Percentiles rank a stretch among this genome's conserved stretches.
phyloP scores from a whole-genome alignment of 1,284 basidiomycete species.

The Sporisorium reilianum region DNA sequence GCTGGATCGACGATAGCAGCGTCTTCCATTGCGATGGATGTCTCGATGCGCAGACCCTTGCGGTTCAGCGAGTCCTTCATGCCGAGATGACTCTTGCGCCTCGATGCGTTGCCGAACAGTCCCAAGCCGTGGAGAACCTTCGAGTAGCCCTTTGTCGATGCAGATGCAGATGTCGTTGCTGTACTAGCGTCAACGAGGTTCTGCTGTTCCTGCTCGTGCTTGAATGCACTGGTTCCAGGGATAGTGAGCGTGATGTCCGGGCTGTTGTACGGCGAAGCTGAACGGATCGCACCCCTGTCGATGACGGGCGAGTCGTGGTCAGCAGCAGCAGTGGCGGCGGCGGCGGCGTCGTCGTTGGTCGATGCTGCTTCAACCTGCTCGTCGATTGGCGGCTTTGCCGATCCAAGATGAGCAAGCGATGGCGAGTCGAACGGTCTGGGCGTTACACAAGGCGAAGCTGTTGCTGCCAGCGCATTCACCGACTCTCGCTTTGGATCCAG shows the following conservation, averaged over 20 bases:
- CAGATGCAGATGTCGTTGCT: neutral
- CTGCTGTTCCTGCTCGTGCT: conserved; percentile 10
- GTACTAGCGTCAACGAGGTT: conserved; percentile 12
- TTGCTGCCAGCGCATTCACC: neutral
- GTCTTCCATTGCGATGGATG: conserved; percentile 15
- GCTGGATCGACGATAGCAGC: neutral
- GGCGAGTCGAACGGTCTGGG: conserved; percentile 33
- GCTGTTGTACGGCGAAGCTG: conserved; percentile 28
- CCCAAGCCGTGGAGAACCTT: conserved; percentile 30
- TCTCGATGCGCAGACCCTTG: conserved; percentile 26
- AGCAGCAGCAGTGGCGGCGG: no score
- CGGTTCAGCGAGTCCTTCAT: conserved; percentile 5
- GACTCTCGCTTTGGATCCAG: neutral
- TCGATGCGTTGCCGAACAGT: no score
- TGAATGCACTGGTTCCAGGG: conserved; percentile 16
- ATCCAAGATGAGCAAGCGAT: conserved; percentile 19
- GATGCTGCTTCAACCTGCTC: neutral
- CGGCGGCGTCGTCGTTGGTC: neutral
- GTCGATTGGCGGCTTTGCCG: conserved; percentile 4
- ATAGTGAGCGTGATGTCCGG: conserved; percentile 27
- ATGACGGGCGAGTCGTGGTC: conserved; percentile 13
- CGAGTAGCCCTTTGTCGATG: conserved; percentile 24
- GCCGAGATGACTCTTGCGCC: conserved; percentile 16
- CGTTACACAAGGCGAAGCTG: conserved; percentile 12
- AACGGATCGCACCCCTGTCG: conserved; percentile 15